Conservation (phyloP, 2,329 filamentous ascomycete species). For the Immersiporthe knoxdaviesiana region DNA sequence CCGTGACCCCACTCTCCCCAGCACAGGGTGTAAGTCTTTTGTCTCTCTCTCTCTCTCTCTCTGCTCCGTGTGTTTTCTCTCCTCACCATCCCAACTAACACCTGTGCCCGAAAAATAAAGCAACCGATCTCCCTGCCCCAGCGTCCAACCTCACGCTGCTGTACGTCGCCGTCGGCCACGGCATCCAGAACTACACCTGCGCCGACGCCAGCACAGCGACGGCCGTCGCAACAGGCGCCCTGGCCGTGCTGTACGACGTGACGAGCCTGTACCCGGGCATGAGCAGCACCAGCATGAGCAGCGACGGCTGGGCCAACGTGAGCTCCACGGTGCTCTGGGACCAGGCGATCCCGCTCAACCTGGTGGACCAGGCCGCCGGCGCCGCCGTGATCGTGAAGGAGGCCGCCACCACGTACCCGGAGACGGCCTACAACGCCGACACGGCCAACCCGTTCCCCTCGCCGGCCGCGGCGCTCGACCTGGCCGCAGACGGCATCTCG, state of each 20-base stretch:
- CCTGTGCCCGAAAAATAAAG: slow-evolving; percentile 33
- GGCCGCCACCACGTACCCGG: slow-evolving; percentile 36
- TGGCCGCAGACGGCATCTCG: slow-evolving; percentile 37
- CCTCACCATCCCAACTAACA: slow-evolving; percentile 1
- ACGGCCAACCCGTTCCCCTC: slow-evolving; percentile 49
- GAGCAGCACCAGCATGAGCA: slow-evolving; percentile 42
- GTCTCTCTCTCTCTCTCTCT: background rate
- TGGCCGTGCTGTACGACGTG: slow-evolving; percentile 64
- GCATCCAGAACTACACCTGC: slow-evolving; percentile 73
- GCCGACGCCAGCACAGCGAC: slow-evolving; percentile 36
- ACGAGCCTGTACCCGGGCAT: slow-evolving; percentile 54
- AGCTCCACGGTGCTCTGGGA: slow-evolving; percentile 45
- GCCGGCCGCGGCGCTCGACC: slow-evolving; percentile 43
- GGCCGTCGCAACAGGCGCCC: slow-evolving; percentile 53
- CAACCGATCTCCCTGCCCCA: slow-evolving; percentile 49
- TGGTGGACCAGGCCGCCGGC: slow-evolving; percentile 38
- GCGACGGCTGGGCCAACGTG: slow-evolving; percentile 45
- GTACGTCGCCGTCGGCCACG: slow-evolving; percentile 64
- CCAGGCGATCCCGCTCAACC: slow-evolving; percentile 53
- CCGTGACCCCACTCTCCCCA: slow-evolving; percentile 43
- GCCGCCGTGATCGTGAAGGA: slow-evolving; percentile 31
- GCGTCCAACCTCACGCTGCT: slow-evolving; percentile 47
- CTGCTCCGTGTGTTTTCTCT: background rate
- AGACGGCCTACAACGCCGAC: slow-evolving; percentile 46
- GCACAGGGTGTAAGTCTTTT: slow-evolving; percentile 41